Percentiles rank a stretch among this genome's conserved stretches.
These are phyloP conservation scores for Aureobasidium pullulans DNA, from an alignment of 2,329 filamentous ascomycete genomes.

Conservation along the genomic window DNA sequence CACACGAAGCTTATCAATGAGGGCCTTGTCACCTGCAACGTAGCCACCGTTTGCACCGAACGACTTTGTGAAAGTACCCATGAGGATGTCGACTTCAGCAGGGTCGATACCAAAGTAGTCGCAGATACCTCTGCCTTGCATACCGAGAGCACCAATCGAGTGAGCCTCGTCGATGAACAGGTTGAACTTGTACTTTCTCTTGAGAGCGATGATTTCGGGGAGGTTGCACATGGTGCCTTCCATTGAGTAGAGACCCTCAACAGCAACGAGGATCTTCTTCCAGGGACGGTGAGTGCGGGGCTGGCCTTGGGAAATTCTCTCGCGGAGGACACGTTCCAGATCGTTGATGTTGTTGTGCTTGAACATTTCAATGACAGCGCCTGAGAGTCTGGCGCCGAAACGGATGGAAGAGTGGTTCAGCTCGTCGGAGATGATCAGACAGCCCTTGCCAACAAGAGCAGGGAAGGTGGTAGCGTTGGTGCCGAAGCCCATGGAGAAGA, in stretches of 20 bases:
- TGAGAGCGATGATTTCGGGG: conserved; percentile 78
- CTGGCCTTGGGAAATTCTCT: conserved; percentile 92
- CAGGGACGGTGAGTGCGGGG: conserved; percentile 96
- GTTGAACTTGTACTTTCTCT: conserved; percentile 94
- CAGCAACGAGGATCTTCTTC: conserved; percentile 97
- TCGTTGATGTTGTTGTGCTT: conserved; percentile 94
- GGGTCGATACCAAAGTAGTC: conserved; percentile 95
- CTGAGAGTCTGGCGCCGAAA: conserved; percentile 86
- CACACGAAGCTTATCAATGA: conserved; percentile 84
- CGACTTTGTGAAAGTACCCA: conserved; percentile 97
- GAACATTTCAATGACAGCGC: conserved; percentile 91
- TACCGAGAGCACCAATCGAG: conserved; percentile 87
- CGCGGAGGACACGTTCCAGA: conserved; percentile 77
- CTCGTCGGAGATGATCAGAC: conserved; percentile 91
- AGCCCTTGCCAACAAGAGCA: conserved; percentile 84
- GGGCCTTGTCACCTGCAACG: conserved; percentile 77
- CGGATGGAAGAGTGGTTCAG: conserved; percentile 97
- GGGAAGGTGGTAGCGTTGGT: conserved; percentile 93
- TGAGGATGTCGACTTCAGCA: conserved; percentile 82
- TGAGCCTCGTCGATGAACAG: conserved; percentile 96
- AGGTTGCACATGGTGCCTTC: conserved; percentile 98
- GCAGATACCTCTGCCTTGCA: conserved; percentile 82
- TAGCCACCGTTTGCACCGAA: conserved; percentile 98
- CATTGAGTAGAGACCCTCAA: conserved; percentile 98
- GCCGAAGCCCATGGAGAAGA: conserved; percentile 98